Evolutionary conservation across 1,284 basidiomycete genomes (phyloP).

Genomic region (Boletus semigastroideus): DNA sequence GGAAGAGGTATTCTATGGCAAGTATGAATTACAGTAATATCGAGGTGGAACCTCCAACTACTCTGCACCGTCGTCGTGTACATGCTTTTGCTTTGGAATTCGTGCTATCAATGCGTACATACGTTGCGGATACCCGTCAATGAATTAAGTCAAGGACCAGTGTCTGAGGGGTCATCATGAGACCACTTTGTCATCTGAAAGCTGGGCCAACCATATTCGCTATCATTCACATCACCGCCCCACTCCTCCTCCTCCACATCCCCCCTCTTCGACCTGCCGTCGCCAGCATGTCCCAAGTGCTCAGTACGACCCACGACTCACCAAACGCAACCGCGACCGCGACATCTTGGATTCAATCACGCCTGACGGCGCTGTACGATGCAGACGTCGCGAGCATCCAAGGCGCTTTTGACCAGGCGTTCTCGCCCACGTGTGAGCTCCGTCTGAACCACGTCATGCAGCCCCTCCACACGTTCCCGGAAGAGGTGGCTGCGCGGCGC

Average conservation of each 20-base stretch:
- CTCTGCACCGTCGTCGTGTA: slow-evolving; percentile 25
- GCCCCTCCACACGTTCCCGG: slow-evolving; percentile 33
- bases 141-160: no score
- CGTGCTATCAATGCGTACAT: slow-evolving; percentile 14
- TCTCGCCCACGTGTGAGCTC: slow-evolving; percentile 36
- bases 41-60: slow-evolving; percentile 29
- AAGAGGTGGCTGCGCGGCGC: slow-evolving; percentile 21
- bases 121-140: no score
- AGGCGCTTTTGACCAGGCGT: slow-evolving; percentile 29
- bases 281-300: neutral
- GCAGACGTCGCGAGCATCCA: slow-evolving; percentile 11
- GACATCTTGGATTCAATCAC: slow-evolving; percentile 28
- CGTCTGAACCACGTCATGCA: slow-evolving; percentile 33
- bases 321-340: neutral
- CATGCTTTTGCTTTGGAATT: slow-evolving; percentile 25
- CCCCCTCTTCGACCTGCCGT: neutral
- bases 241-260: slow-evolving; percentile 1
- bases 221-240: slow-evolving; percentile 5
- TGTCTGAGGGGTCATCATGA: no score
- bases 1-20: slow-evolving; percentile 27
- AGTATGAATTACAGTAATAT: slow-evolving; percentile 21
- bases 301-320: neutral
- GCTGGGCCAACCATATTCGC: neutral
- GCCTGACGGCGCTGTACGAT: slow-evolving; percentile 31
- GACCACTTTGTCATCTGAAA: neutral